These are phyloP conservation scores for Emergomyces pasteurianus DNA, from an alignment of 2,329 filamentous ascomycete genomes.

Conservation along the genomic window DNA sequence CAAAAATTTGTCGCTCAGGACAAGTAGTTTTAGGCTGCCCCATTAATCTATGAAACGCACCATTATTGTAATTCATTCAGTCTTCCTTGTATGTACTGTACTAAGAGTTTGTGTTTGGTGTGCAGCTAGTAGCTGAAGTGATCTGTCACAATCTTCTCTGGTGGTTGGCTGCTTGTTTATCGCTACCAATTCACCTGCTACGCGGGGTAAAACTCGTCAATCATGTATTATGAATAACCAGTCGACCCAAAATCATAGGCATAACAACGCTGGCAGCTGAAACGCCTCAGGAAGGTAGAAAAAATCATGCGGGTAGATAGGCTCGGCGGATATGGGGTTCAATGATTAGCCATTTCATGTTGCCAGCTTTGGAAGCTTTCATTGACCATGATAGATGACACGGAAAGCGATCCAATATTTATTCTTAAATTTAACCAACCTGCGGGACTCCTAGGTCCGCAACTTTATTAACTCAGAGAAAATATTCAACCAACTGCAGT, in stretches of 20 bases:
- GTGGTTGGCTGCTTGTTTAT: too few species aligned
- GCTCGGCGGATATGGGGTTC: neutral
- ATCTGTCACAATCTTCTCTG: neutral
- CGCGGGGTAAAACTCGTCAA: neutral
- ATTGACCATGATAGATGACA: too few species aligned
- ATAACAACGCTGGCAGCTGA: neutral
- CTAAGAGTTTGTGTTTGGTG: neutral
- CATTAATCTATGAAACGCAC: neutral
- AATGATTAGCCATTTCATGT: neutral
- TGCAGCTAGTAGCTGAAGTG: neutral
- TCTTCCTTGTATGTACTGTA: too few species aligned
- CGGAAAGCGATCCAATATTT: neutral
- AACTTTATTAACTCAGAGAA: too few species aligned
- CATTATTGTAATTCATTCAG: neutral
- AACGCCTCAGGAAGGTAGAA: neutral
- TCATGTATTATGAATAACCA: neutral
- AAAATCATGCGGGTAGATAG: neutral
- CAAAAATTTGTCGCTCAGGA: neutral
- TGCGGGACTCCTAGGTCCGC: too few species aligned
- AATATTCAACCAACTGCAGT: too few species aligned
- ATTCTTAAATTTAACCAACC: neutral
- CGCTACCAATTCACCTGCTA: too few species aligned
- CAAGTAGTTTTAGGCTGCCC: neutral
- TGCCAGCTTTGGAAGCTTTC: neutral
- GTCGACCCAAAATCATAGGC: neutral